These are phyloP conservation scores for Barnettozyma wickerhamii DNA, from an alignment of 805 yeast genomes.

Conservation along the genomic window DNA sequence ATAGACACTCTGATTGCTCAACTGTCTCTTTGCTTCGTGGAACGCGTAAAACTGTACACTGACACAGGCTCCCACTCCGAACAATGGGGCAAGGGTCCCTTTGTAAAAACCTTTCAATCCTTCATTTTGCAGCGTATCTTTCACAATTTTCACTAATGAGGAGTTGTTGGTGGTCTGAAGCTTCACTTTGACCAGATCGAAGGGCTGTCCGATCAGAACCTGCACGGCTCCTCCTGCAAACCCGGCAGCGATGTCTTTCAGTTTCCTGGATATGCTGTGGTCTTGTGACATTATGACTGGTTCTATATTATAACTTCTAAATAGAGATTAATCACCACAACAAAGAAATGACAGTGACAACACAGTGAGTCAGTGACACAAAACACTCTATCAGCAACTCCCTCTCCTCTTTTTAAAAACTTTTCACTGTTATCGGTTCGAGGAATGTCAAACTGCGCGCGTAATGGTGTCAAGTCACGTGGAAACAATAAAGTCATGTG, in stretches of 20 bases:
- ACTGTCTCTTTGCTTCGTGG: conserved; percentile 75
- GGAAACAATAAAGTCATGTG: not conserved
- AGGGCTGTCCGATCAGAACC: conserved; percentile 88
- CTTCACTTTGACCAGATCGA: conserved; percentile 90
- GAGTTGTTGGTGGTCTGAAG: conserved; percentile 84
- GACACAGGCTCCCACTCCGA: conserved; percentile 97
- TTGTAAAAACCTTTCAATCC: conserved; percentile 85
- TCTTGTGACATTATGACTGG: conserved; percentile 20
- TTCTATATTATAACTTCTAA: too few species aligned
- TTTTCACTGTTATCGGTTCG: not conserved
- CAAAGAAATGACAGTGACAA: too few species aligned
- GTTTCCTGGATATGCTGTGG: conserved; percentile 38
- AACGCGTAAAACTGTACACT: conserved; percentile 93
- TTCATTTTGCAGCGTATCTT: conserved; percentile 67
- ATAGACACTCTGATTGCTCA: conserved; percentile 66
- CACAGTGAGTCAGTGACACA: too few species aligned
- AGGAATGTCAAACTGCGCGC: not conserved
- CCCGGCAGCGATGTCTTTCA: conserved; percentile 67
- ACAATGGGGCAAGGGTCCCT: conserved; percentile 88
- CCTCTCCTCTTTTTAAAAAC: not conserved
- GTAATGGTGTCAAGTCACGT: conserved; percentile 9
- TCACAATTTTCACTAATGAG: conserved; percentile 71
- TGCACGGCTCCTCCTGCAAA: conserved; percentile 96
- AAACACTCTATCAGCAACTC: not conserved
- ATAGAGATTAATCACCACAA: too few species aligned